Evolutionary conservation across 306 rosid species (phyloP).

Genomic region (Citrullus mucosospermus): DNA sequence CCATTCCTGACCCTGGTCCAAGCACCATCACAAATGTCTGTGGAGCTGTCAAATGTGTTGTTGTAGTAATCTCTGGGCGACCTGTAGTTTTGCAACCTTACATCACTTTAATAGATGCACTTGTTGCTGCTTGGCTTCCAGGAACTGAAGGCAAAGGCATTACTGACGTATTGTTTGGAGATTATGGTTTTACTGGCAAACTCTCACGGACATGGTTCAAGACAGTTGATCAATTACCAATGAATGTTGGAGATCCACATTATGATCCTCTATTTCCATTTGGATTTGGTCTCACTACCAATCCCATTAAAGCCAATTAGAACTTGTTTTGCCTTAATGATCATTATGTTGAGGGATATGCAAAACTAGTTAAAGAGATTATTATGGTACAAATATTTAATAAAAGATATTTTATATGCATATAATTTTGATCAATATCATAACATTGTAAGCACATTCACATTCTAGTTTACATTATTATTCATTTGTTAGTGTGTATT

Average conservation of each 20-base stretch:
- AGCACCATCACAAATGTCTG: constrained; percentile 23
- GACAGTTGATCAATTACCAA: constrained; percentile 29
- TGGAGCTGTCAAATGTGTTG: constrained; percentile 24
- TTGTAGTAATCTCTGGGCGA: constrained; percentile 18
- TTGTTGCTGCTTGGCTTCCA: constrained; percentile 39
- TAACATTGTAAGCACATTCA: too few relatives aligned
- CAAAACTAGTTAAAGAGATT: not conserved
- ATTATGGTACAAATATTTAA: not conserved
- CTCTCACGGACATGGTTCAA: constrained; percentile 30
- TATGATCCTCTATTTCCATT: constrained; percentile 28
- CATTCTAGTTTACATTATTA: too few relatives aligned
- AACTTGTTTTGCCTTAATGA: not conserved
- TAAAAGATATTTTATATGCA: too few relatives aligned
- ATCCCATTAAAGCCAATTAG: constrained; percentile 2
- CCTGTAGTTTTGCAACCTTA: constrained; percentile 25
- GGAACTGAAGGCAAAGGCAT: constrained; percentile 29
- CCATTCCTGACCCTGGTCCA: constrained; percentile 13
- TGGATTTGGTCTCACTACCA: constrained; percentile 24
- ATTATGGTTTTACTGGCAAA: constrained; percentile 23
- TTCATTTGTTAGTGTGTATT: too few relatives aligned
- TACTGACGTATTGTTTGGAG: constrained; percentile 26
- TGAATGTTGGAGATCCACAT: constrained; percentile 24
- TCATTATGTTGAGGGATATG: not conserved
- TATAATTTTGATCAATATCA: too few relatives aligned
- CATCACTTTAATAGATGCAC: constrained; percentile 16